Evolutionary conservation across 768 basidiomycete species (phyloP).

Genomic region (Sporobolomyces roseus): DNA sequence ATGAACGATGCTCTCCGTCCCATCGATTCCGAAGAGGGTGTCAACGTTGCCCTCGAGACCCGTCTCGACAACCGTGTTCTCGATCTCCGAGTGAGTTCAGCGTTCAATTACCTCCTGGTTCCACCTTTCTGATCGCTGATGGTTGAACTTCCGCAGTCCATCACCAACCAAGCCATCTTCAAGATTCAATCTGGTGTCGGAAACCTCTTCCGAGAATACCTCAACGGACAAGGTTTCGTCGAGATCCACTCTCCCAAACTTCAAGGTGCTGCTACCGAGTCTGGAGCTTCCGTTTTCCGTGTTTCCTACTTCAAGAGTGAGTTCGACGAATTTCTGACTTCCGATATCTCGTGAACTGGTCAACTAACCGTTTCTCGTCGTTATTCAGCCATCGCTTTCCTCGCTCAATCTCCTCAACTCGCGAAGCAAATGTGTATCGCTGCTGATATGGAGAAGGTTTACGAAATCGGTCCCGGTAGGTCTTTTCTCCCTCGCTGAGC

Average conservation of each 20-base stretch:
- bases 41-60: constrained; percentile 76
- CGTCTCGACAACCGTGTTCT: constrained; percentile 90
- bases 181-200: constrained; percentile 83
- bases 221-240: constrained; percentile 69
- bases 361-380: background rate
- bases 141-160: constrained; percentile 58
- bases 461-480: constrained; percentile 73
- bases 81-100: constrained; percentile 78
- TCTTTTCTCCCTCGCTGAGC: background rate
- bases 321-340: constrained; percentile 32
- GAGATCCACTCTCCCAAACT: constrained; percentile 98
- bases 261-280: constrained; percentile 93
- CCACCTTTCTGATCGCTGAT: background rate
- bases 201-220: constrained; percentile 76
- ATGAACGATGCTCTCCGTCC: constrained; percentile 87
- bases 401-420: constrained; percentile 94
- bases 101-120: constrained; percentile 25
- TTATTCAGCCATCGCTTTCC: constrained; percentile 70
- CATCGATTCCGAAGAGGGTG: constrained; percentile 62
- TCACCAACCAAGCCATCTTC: constrained; percentile 94
- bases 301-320: constrained; percentile 94
- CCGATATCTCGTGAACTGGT: background rate
- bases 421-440: constrained; percentile 99
- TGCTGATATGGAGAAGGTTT: constrained; percentile 95
- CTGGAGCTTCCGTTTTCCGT: constrained; percentile 95